Evolutionary conservation across 768 basidiomycete species (phyloP).

Genomic region (Asterophora lycoperdoides): DNA sequence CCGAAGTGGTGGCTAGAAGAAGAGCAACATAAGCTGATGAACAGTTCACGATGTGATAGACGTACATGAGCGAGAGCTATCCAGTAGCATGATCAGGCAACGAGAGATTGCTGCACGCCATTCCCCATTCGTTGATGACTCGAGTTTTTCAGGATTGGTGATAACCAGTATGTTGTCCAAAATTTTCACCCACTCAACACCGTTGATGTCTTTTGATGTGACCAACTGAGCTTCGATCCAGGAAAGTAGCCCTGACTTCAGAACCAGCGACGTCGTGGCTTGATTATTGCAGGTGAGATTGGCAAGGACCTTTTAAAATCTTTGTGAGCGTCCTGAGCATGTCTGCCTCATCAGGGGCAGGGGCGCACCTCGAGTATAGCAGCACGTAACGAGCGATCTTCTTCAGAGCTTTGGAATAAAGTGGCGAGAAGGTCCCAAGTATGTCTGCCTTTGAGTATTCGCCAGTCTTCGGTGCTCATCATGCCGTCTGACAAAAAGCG

Average conservation of each 20-base stretch:
- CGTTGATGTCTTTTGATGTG: conserved; percentile 32
- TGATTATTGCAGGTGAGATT: conserved; percentile 67
- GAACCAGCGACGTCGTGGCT: conserved; percentile 65
- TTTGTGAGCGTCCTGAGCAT: no score
- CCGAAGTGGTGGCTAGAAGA: no score
- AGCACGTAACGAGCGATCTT: conserved; percentile 48
- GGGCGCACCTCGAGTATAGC: conserved; percentile 63
- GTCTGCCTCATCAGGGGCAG: no score
- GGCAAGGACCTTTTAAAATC: conserved; percentile 54
- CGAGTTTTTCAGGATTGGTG: no score
- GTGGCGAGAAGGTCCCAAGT: conserved; percentile 88
- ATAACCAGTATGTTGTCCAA: conserved; percentile 59
- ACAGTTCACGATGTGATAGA: no score
- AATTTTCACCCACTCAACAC: conserved; percentile 60
- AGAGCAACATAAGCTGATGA: no score
- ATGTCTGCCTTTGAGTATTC: conserved; percentile 70
- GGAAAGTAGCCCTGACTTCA: conserved; percentile 65
- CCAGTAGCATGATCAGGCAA: no score
- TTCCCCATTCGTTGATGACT: no score
- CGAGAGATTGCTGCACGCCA: no score
- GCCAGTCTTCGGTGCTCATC: conserved; percentile 75
- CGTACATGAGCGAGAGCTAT: no score
- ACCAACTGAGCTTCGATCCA: conserved; percentile 81
- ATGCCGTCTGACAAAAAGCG: conserved; percentile 80
- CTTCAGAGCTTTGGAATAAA: conserved; percentile 63